phyloP scores from a whole-genome alignment of 2,329 filamentous ascomycete genomes.

The Ceratocystis albifundus region DNA sequence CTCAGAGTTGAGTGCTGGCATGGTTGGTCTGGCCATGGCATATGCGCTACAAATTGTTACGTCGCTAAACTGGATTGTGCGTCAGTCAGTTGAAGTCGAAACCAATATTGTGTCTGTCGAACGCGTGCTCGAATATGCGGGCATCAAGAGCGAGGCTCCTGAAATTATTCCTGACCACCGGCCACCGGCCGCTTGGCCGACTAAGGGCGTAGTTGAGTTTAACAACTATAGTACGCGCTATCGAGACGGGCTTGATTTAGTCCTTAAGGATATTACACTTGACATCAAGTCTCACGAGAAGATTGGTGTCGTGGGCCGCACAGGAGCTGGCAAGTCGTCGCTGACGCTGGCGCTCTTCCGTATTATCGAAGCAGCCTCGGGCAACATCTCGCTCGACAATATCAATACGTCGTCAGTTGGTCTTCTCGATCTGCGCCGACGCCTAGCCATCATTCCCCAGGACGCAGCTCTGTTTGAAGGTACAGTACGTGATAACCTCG shows the following conservation, averaged over 20 bases:
- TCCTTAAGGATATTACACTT: slow-evolving; percentile 83
- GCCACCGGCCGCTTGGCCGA: slow-evolving; percentile 83
- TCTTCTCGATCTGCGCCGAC: slow-evolving; percentile 72
- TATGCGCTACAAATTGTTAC: slow-evolving; percentile 95
- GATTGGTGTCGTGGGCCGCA: slow-evolving; percentile 92
- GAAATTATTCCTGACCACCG: slow-evolving; percentile 83
- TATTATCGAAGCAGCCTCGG: slow-evolving; percentile 77
- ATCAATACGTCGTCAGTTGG: slow-evolving; percentile 86
- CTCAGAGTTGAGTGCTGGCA: slow-evolving; percentile 53
- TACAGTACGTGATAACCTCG: slow-evolving; percentile 84
- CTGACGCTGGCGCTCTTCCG: slow-evolving; percentile 87
- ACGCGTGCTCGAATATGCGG: slow-evolving; percentile 89
- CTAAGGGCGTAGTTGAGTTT: slow-evolving; percentile 77
- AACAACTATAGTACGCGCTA: slow-evolving; percentile 92
- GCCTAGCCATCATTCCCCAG: slow-evolving; percentile 93
- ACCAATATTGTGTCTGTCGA: slow-evolving; percentile 99
- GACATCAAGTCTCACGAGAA: slow-evolving; percentile 95
- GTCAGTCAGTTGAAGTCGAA: slow-evolving; percentile 98
- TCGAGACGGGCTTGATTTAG: slow-evolving; percentile 75
- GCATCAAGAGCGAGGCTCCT: slow-evolving; percentile 81
- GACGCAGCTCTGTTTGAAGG: slow-evolving; percentile 94
- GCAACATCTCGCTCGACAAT: slow-evolving; percentile 78
- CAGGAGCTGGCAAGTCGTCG: slow-evolving; percentile 90
- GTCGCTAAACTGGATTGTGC: slow-evolving; percentile 96
- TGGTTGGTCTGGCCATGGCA: slow-evolving; percentile 89